These are phyloP conservation scores for Alternaria sp. DNA, from an alignment of 2,329 filamentous ascomycete genomes.

Conservation along the genomic window DNA sequence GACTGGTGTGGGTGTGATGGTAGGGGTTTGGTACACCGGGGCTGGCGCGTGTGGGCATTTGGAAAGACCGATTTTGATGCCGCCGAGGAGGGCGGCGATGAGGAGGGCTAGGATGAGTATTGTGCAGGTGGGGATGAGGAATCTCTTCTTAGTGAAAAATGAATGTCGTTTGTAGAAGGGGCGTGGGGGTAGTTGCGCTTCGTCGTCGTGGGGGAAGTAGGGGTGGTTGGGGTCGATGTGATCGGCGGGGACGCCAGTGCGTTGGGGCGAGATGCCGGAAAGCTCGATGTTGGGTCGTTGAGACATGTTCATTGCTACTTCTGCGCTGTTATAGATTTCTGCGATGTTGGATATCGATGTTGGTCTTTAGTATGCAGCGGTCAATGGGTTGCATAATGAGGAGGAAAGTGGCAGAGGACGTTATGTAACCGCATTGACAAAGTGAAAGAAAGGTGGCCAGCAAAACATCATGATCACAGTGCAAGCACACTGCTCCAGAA, in stretches of 20 bases:
- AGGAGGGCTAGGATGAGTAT: not conserved
- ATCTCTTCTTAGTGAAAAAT: not conserved
- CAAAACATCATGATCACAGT: not conserved
- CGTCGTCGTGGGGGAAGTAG: conserved; percentile 1
- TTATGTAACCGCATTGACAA: not conserved
- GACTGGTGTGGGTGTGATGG: not conserved
- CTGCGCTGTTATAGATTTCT: not conserved
- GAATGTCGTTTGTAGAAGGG: not conserved
- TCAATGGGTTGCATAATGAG: not conserved
- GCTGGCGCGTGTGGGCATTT: not conserved
- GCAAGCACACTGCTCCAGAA: not conserved
- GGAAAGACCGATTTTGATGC: not conserved
- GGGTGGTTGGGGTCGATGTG: conserved; percentile 6
- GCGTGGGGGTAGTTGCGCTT: not conserved
- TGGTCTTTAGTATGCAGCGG: not conserved
- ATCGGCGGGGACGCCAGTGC: conserved; percentile 3
- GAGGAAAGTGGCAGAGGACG: not conserved
- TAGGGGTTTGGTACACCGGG: not conserved
- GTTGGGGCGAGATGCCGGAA: not conserved
- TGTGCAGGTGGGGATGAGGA: not conserved
- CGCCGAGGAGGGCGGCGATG: not conserved
- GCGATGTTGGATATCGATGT: not conserved
- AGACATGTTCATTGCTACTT: not conserved
- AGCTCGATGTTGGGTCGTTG: not conserved
- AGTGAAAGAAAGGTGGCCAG: not conserved